These are phyloP conservation scores for Perkinsus olseni DNA, from an alignment of 169 alveolate genomes.

Conservation along the genomic window DNA sequence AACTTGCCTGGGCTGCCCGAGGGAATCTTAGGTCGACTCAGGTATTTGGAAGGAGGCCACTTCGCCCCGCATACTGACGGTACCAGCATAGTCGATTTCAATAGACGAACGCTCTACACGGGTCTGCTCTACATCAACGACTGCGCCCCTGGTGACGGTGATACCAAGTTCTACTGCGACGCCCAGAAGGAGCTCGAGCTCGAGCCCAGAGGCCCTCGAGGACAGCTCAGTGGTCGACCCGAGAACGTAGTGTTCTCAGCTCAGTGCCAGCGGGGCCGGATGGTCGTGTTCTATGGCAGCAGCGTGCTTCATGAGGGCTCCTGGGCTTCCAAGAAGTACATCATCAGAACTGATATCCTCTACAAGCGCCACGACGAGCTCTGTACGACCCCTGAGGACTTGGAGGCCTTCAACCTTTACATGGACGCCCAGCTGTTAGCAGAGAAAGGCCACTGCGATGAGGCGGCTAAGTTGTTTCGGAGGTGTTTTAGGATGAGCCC, in stretches of 20 bases:
- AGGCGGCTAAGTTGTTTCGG: conserved; percentile 23
- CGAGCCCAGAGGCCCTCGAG: not conserved
- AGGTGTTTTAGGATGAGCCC: conserved; percentile 20
- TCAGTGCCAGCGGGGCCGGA: not conserved
- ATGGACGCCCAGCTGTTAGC: conserved; percentile 34
- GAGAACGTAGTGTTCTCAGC: not conserved
- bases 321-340: conserved; percentile 20
- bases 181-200: conserved; percentile 22
- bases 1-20: not conserved
- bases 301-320: conserved; percentile 3
- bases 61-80: conserved; percentile 59
- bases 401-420: conserved; percentile 27
- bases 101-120: conserved; percentile 46
- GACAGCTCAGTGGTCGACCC: not conserved
- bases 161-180: conserved; percentile 24
- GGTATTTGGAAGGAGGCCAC: conserved; percentile 50
- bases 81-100: conserved; percentile 38
- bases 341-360: conserved; percentile 44
- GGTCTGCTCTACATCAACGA: conserved; percentile 35
- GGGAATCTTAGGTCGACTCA: not conserved
- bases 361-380: conserved; percentile 27
- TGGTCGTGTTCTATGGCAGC: not conserved
- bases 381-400: conserved; percentile 22
- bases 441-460: conserved; percentile 28
- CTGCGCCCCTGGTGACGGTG: conserved; percentile 15